These are phyloP conservation scores for Microcyclosporella mali DNA, from an alignment of 2,329 filamentous ascomycete genomes.

Conservation along the genomic window DNA sequence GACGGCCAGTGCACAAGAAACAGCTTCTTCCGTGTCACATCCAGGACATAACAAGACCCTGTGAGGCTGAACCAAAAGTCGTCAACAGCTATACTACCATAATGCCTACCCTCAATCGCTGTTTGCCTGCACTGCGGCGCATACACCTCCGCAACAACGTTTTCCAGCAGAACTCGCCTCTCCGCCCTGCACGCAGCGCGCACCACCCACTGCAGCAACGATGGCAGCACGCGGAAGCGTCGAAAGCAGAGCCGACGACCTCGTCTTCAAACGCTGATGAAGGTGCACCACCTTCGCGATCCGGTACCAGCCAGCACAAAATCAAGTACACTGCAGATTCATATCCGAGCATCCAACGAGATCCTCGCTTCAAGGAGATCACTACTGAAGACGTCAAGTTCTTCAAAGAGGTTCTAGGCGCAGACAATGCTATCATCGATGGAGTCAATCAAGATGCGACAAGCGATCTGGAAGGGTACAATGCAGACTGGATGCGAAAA, in stretches of 20 bases:
- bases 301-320: conserved; percentile 31
- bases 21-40: no score
- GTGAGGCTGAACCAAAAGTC: not conserved
- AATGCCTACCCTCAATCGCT: conserved; percentile 24
- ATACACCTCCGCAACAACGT: conserved; percentile 28
- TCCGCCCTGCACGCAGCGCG: conserved; percentile 17
- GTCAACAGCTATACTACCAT: not conserved
- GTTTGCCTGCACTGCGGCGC: conserved; percentile 26
- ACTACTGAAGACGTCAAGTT: conserved; percentile 71
- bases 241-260: conserved; percentile 25
- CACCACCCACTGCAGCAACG: conserved; percentile 20
- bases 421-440: conserved; percentile 74
- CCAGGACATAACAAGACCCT: no score
- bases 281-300: conserved; percentile 22
- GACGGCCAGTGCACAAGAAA: no score
- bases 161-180: conserved; percentile 25
- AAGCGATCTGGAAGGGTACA: conserved; percentile 85
- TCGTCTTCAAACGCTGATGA: conserved; percentile 28
- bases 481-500: conserved; percentile 98
- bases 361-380: conserved; percentile 66
- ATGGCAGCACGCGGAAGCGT: conserved; percentile 28
- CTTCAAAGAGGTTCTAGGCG: conserved; percentile 76
- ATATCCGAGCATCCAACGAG: conserved; percentile 76
- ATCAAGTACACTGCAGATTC: conserved; percentile 78
- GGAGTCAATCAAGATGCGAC: conserved; percentile 66